A percentile compares a stretch with the other conserved stretches of the same genome.
Conservation (phyloP, 2,329 filamentous ascomycete species). For the Laburnicola sp. region DNA sequence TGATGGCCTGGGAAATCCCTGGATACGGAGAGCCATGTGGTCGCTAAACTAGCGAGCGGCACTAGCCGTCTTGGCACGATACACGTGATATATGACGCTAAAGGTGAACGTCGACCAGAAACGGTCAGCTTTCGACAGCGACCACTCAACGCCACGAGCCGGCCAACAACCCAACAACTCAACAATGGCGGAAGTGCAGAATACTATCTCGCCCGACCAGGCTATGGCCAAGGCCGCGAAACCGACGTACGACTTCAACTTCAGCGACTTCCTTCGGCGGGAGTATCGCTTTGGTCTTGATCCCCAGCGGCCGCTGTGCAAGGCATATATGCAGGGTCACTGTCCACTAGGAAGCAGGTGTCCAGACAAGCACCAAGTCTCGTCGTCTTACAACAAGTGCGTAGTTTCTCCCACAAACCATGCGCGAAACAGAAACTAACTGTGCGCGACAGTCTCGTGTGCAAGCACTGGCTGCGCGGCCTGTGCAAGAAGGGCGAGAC, state of each 20-base stretch:
- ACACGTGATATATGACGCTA: no score
- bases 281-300: slow-evolving; percentile 85
- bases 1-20: no score
- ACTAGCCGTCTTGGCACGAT: no score
- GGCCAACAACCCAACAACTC: not conserved
- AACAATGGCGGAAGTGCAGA: slow-evolving; percentile 38
- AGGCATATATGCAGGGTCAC: slow-evolving; percentile 80
- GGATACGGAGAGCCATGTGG: no score
- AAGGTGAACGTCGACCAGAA: no score
- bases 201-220: slow-evolving; percentile 28
- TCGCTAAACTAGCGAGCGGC: no score
- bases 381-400: slow-evolving; percentile 67
- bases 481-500: slow-evolving; percentile 96
- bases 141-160: no score
- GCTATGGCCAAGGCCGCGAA: slow-evolving; percentile 32
- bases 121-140: no score
- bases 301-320: slow-evolving; percentile 71
- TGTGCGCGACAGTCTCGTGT: slow-evolving; percentile 67
- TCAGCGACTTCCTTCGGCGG: slow-evolving; percentile 79
- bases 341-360: slow-evolving; percentile 85
- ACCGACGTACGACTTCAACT: slow-evolving; percentile 70
- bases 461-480: slow-evolving; percentile 97
- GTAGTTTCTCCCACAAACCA: slow-evolving; percentile 18
- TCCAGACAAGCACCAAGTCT: slow-evolving; percentile 74
- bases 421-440: not conserved